Conservation (phyloP, 495 filamentous ascomycete genomes). For the Penicillium lagena region DNA sequence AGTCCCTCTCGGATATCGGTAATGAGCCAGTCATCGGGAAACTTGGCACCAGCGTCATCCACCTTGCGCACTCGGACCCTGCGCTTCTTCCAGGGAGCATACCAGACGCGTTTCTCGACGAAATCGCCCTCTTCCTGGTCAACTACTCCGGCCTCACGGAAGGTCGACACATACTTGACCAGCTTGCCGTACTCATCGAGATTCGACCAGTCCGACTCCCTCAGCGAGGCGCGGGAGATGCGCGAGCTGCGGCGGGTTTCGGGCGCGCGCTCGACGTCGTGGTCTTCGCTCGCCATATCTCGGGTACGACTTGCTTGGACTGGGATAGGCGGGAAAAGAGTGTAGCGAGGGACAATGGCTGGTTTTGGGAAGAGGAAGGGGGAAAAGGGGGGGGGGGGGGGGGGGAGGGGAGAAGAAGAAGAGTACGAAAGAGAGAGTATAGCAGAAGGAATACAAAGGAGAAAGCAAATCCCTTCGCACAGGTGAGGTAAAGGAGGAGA, state of each 20-base stretch:
- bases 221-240: conserved; percentile 33
- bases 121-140: conserved; percentile 18
- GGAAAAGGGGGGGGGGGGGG: no score
- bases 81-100: conserved; percentile 52
- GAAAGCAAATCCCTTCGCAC: not conserved
- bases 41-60: conserved; percentile 32
- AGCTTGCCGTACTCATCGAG: conserved; percentile 50
- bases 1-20: conserved; percentile 64
- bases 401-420: not conserved
- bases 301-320: not conserved
- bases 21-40: conserved; percentile 65
- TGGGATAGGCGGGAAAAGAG: not conserved
- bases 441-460: not conserved
- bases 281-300: conserved; percentile 10
- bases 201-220: conserved; percentile 28
- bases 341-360: no score
- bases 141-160: conserved; percentile 39
- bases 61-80: conserved; percentile 40
- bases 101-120: conserved; percentile 37
- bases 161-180: conserved; percentile 59
- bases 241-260: conserved; percentile 20
- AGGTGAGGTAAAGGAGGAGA: no score
- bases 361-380: no score
- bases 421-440: not conserved
- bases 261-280: conserved; percentile 8